phyloP scores from a whole-genome alignment of 1,139 yeast genomes.

The Yamadazyma siamensis region DNA sequence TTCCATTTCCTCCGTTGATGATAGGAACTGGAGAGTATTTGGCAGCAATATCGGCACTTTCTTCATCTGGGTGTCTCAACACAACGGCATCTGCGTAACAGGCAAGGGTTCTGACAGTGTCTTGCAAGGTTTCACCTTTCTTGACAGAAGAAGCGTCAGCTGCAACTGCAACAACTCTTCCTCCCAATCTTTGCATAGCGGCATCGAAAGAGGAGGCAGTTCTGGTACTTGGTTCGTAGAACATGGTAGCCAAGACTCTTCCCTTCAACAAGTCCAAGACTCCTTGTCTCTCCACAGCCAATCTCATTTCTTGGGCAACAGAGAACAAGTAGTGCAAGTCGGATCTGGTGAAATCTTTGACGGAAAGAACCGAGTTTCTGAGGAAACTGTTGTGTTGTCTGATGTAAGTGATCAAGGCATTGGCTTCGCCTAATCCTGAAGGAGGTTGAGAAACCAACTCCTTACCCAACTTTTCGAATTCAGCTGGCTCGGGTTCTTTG shows the following conservation, averaged over 20 bases:
- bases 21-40: slow-evolving; percentile 96
- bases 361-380: slow-evolving; percentile 84
- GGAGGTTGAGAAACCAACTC: slow-evolving; percentile 76
- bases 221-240: slow-evolving; percentile 98
- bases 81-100: slow-evolving; percentile 97
- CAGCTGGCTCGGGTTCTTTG: slow-evolving; percentile 33
- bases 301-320: slow-evolving; percentile 96
- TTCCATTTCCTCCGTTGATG: slow-evolving; percentile 96
- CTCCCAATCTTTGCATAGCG: slow-evolving; percentile 99
- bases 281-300: slow-evolving; percentile 96
- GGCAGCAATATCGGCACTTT: slow-evolving; percentile 90
- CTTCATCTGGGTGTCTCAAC: slow-evolving; percentile 92
- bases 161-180: slow-evolving; percentile 87
- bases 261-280: slow-evolving; percentile 88
- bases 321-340: slow-evolving; percentile 92
- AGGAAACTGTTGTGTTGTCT: slow-evolving; percentile 84
- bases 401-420: slow-evolving; percentile 71
- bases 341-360: slow-evolving; percentile 78
- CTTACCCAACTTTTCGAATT: slow-evolving; percentile 60
- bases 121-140: slow-evolving; percentile 98
- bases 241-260: slow-evolving; percentile 88
- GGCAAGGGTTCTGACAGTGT: slow-evolving; percentile 90
- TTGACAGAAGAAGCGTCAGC: slow-evolving; percentile 87
- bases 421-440: slow-evolving; percentile 67
- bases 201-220: slow-evolving; percentile 96